These are phyloP conservation scores for Metschnikowia baotianmanensis DNA, from an alignment of 805 yeast species.

Conservation along the genomic window DNA sequence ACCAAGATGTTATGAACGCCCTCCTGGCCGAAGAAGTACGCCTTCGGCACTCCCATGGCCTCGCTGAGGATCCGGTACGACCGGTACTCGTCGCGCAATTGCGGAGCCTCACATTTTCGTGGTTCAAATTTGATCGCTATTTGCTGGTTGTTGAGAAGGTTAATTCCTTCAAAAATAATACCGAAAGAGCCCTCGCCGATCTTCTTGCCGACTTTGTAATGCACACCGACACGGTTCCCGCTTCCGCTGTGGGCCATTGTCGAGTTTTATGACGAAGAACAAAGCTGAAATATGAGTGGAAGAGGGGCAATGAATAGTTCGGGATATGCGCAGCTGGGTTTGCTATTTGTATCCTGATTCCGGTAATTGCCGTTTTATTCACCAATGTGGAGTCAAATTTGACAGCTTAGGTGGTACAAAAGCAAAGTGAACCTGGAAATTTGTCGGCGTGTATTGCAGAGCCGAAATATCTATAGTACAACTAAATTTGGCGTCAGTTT, in stretches of 20 bases:
- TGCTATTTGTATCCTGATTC: no score
- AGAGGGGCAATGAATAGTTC: neutral
- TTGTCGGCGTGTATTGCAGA: no score
- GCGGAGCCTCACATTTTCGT: constrained; percentile 95
- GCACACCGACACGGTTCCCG: constrained; percentile 83
- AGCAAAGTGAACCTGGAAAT: no score
- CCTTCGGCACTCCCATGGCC: constrained; percentile 84
- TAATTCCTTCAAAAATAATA: constrained; percentile 93
- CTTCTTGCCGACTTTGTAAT: constrained; percentile 94
- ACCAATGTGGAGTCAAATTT: no score
- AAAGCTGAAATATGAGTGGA: neutral
- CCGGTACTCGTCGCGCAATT: constrained; percentile 91
- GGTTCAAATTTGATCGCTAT: constrained; percentile 98
- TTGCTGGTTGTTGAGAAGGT: constrained; percentile 84
- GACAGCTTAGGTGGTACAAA: no score
- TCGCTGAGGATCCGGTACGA: constrained; percentile 88
- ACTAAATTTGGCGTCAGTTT: no score
- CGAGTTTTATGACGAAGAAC: neutral
- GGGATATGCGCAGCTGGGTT: no score
- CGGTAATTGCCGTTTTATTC: no score
- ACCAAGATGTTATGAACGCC: constrained; percentile 94
- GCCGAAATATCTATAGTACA: no score
- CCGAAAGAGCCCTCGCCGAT: constrained; percentile 99
- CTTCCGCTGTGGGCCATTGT: constrained; percentile 40
- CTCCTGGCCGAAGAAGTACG: constrained; percentile 98